Base-by-base conservation (phyloP, 106 monocot genomes). In the Allium sativum region DNA sequence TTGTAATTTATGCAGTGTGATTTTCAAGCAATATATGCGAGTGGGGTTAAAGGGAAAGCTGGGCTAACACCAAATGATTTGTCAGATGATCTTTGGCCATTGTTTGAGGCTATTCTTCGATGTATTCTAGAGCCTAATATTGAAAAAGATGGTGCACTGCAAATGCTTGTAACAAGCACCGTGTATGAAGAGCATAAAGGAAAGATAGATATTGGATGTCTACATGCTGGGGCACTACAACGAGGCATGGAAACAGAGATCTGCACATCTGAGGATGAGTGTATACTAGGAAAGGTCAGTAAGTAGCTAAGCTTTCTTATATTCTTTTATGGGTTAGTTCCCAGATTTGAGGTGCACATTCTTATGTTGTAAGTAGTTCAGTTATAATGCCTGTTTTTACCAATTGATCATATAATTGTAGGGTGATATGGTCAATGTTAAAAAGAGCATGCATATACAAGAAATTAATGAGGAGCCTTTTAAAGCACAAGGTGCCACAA, bases 131-230 rank as follows among this genome's bases (percentile, higher is more conserved):
- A 82, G 73, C 96, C 96, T 20, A 77, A 62, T 15, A 91, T 98
- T 80, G 65, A 84, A 6, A 98, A 76, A 73, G 85, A 91, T 72
- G 87, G 81, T 59, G 77, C 82, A 67, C 52, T 91, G 13, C 96
- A 98, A 76, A 85, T 98, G 96, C 96, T 98, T 76, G 96, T 98
- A 53, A 78, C 96, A 58, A 96, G 78, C 62, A 96, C 77, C 10
- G 96, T 90, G 53, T 96, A 96, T 74, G 96, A 96, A 40, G 96
- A 84, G 61, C 96, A 96, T 62, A 96, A 96, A 78, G 96, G 96
- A 18, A 81, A 82, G 66, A 96, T 96, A 74, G 96, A 90, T 41
- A 88, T 96, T 74, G 96, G 96, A 17, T 87, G 96, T 12, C 58
- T 96, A 51, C 91, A 91, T 78, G 87, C 91, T 67, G 96, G 96